Evolutionary conservation across 768 basidiomycete genomes (phyloP).

Genomic region (Leccinum imitatum): DNA sequence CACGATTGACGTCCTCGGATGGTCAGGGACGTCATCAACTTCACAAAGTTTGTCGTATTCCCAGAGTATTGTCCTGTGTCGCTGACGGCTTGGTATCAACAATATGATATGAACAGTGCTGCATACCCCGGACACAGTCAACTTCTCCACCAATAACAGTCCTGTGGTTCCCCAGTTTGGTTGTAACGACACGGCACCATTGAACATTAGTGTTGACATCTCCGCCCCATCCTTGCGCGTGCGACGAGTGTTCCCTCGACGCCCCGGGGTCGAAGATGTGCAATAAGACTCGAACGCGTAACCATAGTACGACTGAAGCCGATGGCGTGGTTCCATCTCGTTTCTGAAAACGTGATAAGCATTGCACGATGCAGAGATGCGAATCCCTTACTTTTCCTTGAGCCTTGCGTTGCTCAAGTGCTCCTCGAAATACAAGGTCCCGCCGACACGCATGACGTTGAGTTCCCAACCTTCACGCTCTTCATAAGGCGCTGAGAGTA

Average conservation of each 20-base stretch:
- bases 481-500: too few species aligned
- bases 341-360: constrained; percentile 44
- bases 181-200: constrained; percentile 89
- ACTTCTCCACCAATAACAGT: constrained; percentile 88
- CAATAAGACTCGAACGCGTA: constrained; percentile 91
- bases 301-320: constrained; percentile 73
- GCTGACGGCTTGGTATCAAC: not conserved
- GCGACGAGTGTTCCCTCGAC: constrained; percentile 24
- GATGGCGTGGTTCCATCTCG: constrained; percentile 61
- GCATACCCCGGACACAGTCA: constrained; percentile 78
- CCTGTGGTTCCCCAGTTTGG: constrained; percentile 70
- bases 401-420: constrained; percentile 60
- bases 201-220: constrained; percentile 87
- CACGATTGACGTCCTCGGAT: constrained; percentile 46
- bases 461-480: too few species aligned
- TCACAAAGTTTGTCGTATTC: constrained; percentile 69
- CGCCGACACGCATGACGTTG: constrained; percentile 58
- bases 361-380: not conserved
- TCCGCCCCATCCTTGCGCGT: constrained; percentile 62
- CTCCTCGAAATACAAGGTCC: constrained; percentile 74
- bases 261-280: constrained; percentile 44
- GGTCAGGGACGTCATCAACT: constrained; percentile 81
- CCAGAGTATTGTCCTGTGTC: constrained; percentile 59
- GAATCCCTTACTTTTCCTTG: constrained; percentile 56
- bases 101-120: not conserved